These are phyloP conservation scores for Hygrocybe punicea DNA, from an alignment of 768 basidiomycete genomes.

Conservation along the genomic window DNA sequence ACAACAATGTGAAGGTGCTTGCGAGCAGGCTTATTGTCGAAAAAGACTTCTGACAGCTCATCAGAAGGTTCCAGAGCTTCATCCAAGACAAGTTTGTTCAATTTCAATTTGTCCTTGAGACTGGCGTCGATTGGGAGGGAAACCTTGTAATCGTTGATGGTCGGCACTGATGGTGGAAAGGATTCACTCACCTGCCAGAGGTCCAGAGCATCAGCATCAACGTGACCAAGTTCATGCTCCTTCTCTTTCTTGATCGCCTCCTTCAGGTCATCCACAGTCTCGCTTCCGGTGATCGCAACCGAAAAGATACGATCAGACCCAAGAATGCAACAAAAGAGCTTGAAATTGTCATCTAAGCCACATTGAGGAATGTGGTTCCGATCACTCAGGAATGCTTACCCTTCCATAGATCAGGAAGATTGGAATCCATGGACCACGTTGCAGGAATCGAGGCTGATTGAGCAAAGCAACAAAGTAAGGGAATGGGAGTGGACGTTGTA, in stretches of 20 bases:
- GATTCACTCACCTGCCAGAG: conserved; percentile 18
- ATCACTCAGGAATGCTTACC: too few relatives aligned
- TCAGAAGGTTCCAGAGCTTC: not conserved
- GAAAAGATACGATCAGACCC: conserved; percentile 11
- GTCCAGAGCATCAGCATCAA: conserved; percentile 8
- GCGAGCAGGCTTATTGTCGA: not conserved
- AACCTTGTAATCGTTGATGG: conserved; percentile 11
- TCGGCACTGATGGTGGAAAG: conserved; percentile 9
- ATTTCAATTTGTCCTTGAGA: conserved; percentile 8
- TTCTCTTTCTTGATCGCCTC: conserved; percentile 14
- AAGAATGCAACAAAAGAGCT: conserved; percentile 19
- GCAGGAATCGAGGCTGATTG: too few relatives aligned
- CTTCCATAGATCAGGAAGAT: too few relatives aligned
- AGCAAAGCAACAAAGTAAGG: too few relatives aligned
- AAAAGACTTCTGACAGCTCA: conserved; percentile 11
- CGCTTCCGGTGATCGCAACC: conserved; percentile 13
- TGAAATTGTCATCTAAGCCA: conserved; percentile 1
- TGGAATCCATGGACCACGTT: too few relatives aligned
- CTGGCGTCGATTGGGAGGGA: conserved; percentile 6
- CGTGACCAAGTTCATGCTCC: conserved; percentile 8
- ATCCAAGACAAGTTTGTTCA: conserved; percentile 8
- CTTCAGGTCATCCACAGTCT: conserved; percentile 11
- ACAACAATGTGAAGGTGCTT: conserved; percentile 17
- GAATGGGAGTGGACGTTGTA: too few relatives aligned
- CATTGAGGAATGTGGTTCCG: too few relatives aligned